These are phyloP conservation scores for Graphilbum sp. DNA, from an alignment of 2,329 filamentous ascomycete species.

Conservation along the genomic window DNA sequence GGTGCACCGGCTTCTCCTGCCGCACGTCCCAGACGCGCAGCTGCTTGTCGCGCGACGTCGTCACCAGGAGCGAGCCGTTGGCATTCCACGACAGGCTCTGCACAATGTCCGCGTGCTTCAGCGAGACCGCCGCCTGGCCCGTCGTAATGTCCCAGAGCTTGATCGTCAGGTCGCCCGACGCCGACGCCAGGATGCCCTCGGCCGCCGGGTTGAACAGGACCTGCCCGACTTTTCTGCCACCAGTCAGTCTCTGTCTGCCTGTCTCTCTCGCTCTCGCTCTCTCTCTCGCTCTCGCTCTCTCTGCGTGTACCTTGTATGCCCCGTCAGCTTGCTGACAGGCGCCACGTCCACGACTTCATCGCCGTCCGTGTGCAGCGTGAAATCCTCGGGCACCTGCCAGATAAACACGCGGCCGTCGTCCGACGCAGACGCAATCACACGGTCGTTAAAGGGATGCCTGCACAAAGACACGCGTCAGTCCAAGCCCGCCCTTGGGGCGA, in stretches of 20 bases:
- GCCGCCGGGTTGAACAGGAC: constrained; percentile 95
- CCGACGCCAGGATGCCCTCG: constrained; percentile 86
- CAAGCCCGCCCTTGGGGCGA: too few species aligned
- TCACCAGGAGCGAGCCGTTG: constrained; percentile 70
- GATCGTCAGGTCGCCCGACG: constrained; percentile 85
- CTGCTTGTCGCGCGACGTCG: constrained; percentile 96
- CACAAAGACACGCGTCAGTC: background rate
- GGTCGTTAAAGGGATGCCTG: constrained; percentile 94
- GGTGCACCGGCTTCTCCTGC: constrained; percentile 75
- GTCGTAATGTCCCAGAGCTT: constrained; percentile 91
- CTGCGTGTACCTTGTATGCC: constrained; percentile 68
- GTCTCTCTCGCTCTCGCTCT: background rate
- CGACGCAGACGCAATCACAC: constrained; percentile 78
- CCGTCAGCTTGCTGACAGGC: constrained; percentile 66
- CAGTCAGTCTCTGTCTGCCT: background rate
- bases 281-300: background rate
- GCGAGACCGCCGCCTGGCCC: constrained; percentile 53
- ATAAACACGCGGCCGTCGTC: constrained; percentile 96
- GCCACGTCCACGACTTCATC: constrained; percentile 71
- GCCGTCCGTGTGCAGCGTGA: constrained; percentile 68
- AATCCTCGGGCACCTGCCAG: constrained; percentile 84
- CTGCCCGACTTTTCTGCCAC: constrained; percentile 77
- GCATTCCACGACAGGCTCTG: constrained; percentile 95
- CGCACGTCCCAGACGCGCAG: constrained; percentile 93
- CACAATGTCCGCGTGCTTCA: constrained; percentile 83